Percentiles rank a stretch among this genome's conserved stretches.
phyloP scores from a whole-genome alignment of 2,329 filamentous ascomycete genomes.

The Mollisiaceae sp. region DNA sequence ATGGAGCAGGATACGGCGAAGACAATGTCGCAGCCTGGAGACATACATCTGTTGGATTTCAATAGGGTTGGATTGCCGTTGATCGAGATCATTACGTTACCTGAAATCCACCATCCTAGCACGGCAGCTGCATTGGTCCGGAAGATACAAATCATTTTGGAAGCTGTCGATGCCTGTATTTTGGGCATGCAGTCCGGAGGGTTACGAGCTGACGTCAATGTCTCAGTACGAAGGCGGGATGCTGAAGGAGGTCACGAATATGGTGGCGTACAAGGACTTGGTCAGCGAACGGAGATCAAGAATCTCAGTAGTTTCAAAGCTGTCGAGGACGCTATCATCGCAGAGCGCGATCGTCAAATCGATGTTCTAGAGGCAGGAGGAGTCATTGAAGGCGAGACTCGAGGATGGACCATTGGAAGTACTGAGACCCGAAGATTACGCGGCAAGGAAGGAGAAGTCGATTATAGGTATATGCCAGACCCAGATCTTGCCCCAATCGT shows the following conservation, averaged over 20 bases:
- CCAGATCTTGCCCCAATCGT: conserved; percentile 84
- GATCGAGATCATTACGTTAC: conserved; percentile 93
- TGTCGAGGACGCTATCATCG: conserved; percentile 91
- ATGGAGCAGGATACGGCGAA: conserved; percentile 99
- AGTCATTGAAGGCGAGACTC: conserved; percentile 80
- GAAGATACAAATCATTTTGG: conserved; percentile 84
- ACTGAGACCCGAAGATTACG: conserved; percentile 81
- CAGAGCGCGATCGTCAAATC: conserved; percentile 90
- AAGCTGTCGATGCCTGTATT: conserved; percentile 82
- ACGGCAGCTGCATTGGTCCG: conserved; percentile 88
- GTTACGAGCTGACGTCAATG: conserved; percentile 91
- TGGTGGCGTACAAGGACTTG: conserved; percentile 66
- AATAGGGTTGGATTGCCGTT: conserved; percentile 91
- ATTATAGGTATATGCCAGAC: conserved; percentile 98
- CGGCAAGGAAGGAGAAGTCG: conserved; percentile 95
- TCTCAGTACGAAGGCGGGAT: conserved; percentile 72
- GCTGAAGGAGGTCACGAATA: conserved; percentile 52
- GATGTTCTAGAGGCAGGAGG: conserved; percentile 76
- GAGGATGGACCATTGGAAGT: conserved; percentile 88
- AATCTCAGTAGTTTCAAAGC: conserved; percentile 95
- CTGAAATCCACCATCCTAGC: conserved; percentile 83
- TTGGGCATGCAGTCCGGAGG: conserved; percentile 94
- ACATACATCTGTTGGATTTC: conserved; percentile 83
- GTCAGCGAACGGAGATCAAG: conserved; percentile 95
- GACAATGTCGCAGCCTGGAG: conserved; percentile 77